These are phyloP conservation scores for Globomyces sp. DNA, from an alignment of 371 early-diverging fungal species.

Conservation along the genomic window DNA sequence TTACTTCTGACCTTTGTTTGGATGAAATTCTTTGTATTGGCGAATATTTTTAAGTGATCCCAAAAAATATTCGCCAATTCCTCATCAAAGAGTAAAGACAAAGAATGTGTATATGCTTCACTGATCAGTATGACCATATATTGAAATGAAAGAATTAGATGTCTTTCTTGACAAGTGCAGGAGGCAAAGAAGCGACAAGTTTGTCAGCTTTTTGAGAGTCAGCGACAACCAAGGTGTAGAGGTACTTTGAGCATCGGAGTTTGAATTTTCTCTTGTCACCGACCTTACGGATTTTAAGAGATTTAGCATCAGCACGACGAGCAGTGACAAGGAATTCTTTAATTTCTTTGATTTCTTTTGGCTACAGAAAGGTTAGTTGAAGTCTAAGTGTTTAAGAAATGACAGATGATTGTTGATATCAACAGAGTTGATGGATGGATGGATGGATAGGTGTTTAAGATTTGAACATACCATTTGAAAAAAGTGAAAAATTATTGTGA, in stretches of 20 bases:
- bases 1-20: too few species aligned
- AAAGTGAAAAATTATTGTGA: neutral
- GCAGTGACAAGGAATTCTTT: slow-evolving; percentile 97
- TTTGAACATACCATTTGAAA: slow-evolving; percentile 11
- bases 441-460: neutral
- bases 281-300: slow-evolving; percentile 97
- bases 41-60: too few species aligned
- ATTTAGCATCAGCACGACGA: slow-evolving; percentile 95
- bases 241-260: slow-evolving; percentile 96
- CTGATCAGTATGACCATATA: too few species aligned
- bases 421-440: neutral
- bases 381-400: neutral
- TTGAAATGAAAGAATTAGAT: neutral
- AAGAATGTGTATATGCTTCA: too few species aligned
- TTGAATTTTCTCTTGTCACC: slow-evolving; percentile 95
- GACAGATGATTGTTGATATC: neutral
- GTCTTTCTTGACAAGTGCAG: slow-evolving; percentile 18
- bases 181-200: slow-evolving; percentile 72
- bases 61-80: too few species aligned
- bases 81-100: too few species aligned
- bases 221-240: slow-evolving; percentile 95
- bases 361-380: slow-evolving; percentile 53
- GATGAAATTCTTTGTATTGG: too few species aligned
- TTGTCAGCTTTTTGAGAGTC: slow-evolving; percentile 96
- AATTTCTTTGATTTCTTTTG: slow-evolving; percentile 96